Evolutionary conservation across 73 alveolate species (phyloP).

Genomic region (Paraurostyla sp.): DNA sequence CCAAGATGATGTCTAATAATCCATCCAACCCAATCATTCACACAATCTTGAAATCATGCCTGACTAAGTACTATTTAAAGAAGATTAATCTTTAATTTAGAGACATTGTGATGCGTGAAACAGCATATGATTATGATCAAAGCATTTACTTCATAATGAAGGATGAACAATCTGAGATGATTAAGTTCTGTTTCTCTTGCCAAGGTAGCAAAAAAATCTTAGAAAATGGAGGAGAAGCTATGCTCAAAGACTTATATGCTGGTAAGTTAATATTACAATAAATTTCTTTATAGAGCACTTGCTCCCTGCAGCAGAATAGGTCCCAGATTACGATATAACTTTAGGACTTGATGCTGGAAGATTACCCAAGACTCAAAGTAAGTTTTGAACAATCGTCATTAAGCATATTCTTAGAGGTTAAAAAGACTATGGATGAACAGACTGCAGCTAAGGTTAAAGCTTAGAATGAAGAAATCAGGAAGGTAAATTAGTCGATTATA

Average conservation of each 20-base stretch:
- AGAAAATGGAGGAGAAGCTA: slow-evolving; percentile 62
- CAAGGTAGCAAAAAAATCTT: slow-evolving; percentile 34
- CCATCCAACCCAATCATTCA: slow-evolving; percentile 57
- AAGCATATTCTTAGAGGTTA: background rate
- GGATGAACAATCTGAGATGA: slow-evolving; percentile 20
- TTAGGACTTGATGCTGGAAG: slow-evolving; percentile 46
- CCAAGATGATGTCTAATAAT: slow-evolving; percentile 54
- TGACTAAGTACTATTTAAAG: slow-evolving; percentile 6
- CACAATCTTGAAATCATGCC: slow-evolving; percentile 7
- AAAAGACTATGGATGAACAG: slow-evolving; percentile 64
- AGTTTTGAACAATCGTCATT: background rate
- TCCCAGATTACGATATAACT: slow-evolving; percentile 48
- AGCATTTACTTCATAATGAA: background rate
- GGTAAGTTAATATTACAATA: background rate
- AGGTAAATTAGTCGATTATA: no score
- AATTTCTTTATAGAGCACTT: background rate
- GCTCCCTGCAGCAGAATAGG: slow-evolving; percentile 23
- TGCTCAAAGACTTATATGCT: slow-evolving; percentile 49
- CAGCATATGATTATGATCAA: slow-evolving; percentile 51
- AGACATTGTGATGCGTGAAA: background rate
- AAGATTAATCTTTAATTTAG: background rate
- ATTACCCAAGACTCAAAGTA: slow-evolving; percentile 57
- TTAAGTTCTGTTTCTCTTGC: slow-evolving; percentile 53
- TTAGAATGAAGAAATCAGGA: slow-evolving; percentile 67
- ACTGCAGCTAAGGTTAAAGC: slow-evolving; percentile 36